Base-by-base conservation (phyloP, 345 rosid genomes). In the Chamaenerion angustifolium region DNA sequence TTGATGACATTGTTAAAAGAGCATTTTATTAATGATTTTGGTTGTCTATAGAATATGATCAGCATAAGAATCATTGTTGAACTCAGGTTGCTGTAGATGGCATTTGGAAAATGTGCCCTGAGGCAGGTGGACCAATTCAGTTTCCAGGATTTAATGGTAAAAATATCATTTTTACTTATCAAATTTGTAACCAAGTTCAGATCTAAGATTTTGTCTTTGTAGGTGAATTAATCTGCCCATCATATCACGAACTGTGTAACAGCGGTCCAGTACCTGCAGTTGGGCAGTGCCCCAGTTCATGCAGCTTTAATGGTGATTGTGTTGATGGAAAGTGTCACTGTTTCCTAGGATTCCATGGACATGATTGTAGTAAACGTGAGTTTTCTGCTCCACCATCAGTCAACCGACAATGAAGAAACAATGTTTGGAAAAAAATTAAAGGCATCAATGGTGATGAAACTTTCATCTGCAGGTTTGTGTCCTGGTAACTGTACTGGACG, bases 41-140 rank as follows among this genome's bases (percentile, higher is more conserved):
- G 6, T 7, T 31, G 37, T 31, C 37, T 31, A 31, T 31, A 31
- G 37, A 31, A 31, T 31, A 31, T 31, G 37, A 31, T 31, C 37
- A 31, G 37, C 37, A 31, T 31, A 31, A 31, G 6, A 31, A 31
- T 31, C 37, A 31, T 40, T 18, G 48, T 40, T 37, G 56, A 27
- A 53, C 62, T 52, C 64, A 93, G 99, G 85, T 93, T 72, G 94
- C 99, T 53, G 99, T 93, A 57, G 99, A 88, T 68, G 99, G 94
- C 60, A 69, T 65, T 58, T 93, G 99, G 99, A 88, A 80, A 71
- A 71, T 57, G 19, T 93, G 99, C 68, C 94, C 95, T 18, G 71
- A 62, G 68, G 79, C 78, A 56, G 99, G 99, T 45, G 96, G 96
- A 49, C 81, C 86, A 21, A 69, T 88, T 74, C 92, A 73, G 62